phyloP scores from a whole-genome alignment of 352 stramenopile genomes.

The Phytophthora melonis region DNA sequence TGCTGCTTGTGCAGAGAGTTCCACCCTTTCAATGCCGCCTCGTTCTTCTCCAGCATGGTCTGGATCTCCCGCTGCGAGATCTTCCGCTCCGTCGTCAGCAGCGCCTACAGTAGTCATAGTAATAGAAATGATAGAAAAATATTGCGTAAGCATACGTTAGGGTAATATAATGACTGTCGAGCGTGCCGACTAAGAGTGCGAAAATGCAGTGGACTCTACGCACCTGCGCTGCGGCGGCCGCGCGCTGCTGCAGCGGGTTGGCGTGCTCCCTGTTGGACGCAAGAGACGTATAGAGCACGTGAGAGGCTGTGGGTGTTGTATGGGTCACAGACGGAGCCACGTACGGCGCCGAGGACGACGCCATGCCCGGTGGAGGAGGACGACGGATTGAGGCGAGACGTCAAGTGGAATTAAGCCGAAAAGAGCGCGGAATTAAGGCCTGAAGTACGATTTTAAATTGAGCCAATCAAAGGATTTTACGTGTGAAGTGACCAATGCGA shows the following conservation, averaged over 20 bases:
- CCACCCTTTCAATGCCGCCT: slow-evolving; percentile 78
- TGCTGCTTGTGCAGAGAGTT: slow-evolving; percentile 78
- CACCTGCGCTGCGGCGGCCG: slow-evolving; percentile 65
- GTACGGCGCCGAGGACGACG: slow-evolving; percentile 40
- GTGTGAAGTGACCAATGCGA: slow-evolving; percentile 17
- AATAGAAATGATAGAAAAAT: not conserved
- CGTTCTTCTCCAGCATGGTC: slow-evolving; percentile 89
- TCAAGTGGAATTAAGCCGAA: slow-evolving; percentile 22
- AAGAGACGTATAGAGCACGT: slow-evolving; percentile 26
- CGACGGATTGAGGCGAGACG: slow-evolving; percentile 10
- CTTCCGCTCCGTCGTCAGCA: slow-evolving; percentile 59
- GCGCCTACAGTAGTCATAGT: slow-evolving; percentile 7
- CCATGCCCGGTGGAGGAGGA: slow-evolving; percentile 20
- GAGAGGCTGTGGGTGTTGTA: slow-evolving; percentile 1
- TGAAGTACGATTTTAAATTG: slow-evolving; percentile 8
- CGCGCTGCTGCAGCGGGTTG: slow-evolving; percentile 68
- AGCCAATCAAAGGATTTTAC: slow-evolving; percentile 26
- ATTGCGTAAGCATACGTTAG: not conserved
- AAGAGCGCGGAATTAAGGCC: slow-evolving; percentile 24
- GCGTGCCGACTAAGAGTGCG: not conserved
- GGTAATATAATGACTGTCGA: not conserved
- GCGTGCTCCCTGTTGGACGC: slow-evolving; percentile 16
- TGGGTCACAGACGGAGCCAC: slow-evolving; percentile 3
- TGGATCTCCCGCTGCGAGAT: slow-evolving; percentile 75
- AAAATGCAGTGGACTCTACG: slow-evolving; percentile 2